A percentile compares a stretch with the other conserved stretches of the same genome.
Conservation (phyloP, 257 asterid genomes). For the Fraxinus anomala region DNA sequence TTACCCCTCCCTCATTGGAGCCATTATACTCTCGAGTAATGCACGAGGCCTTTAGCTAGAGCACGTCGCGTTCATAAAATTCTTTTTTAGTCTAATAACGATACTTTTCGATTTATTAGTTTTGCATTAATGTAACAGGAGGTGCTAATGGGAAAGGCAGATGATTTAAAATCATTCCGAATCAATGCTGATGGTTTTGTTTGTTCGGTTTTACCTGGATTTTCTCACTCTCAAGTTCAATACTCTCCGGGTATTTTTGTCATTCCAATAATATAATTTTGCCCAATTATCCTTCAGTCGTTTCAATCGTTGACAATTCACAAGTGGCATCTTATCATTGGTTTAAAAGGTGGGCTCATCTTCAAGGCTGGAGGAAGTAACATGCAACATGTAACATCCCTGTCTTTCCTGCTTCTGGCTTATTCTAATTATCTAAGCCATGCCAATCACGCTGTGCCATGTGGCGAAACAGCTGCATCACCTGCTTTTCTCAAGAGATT, state of each 20-base stretch:
- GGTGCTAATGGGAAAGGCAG: slow-evolving; percentile 72
- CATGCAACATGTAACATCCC: slow-evolving; percentile 95
- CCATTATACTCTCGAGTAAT: no score
- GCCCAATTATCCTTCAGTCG: neutral
- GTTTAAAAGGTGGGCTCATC: slow-evolving; percentile 56
- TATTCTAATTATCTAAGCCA: slow-evolving; percentile 90
- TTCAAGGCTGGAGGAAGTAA: slow-evolving; percentile 84
- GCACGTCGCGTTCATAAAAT: neutral
- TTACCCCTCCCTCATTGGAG: slow-evolving; percentile 11
- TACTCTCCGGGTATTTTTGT: slow-evolving; percentile 74
- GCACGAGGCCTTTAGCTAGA: no score
- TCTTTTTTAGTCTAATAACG: neutral
- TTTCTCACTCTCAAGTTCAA: slow-evolving; percentile 68
- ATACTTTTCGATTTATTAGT: neutral
- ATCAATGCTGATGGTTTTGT: slow-evolving; percentile 76
- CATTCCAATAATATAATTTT: neutral
- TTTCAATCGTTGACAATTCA: neutral
- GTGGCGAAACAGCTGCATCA: slow-evolving; percentile 65
- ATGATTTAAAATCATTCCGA: slow-evolving; percentile 62
- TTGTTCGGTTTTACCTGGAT: slow-evolving; percentile 82
- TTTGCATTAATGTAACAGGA: slow-evolving; percentile 44
- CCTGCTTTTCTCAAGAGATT: slow-evolving; percentile 74
- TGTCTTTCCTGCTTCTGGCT: slow-evolving; percentile 72
- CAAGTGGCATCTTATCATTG: neutral
- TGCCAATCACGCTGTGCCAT: slow-evolving; percentile 70